A percentile compares a stretch with the other conserved stretches of the same genome.
Conservation (phyloP, 108 stramenopile genomes). For the Cylindrotheca closterium region DNA sequence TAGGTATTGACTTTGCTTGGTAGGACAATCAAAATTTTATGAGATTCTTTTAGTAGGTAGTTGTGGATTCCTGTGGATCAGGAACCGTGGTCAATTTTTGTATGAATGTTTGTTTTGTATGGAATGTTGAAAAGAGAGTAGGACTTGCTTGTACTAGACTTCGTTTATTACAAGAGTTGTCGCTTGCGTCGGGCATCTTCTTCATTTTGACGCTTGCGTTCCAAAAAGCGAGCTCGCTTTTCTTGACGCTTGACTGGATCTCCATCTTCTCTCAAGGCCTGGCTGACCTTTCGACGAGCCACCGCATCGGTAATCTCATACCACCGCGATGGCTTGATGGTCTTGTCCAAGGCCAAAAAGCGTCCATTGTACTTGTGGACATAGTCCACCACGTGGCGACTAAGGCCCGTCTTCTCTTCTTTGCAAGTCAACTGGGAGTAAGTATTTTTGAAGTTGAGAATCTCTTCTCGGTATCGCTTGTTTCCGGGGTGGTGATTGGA, state of each 20-base stretch:
- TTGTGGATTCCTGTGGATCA: too few species aligned
- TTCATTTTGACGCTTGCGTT: too few species aligned
- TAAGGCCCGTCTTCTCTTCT: constrained; percentile 44
- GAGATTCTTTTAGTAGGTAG: too few species aligned
- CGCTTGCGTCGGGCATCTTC: too few species aligned
- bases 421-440: constrained; percentile 38
- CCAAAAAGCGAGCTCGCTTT: constrained; percentile 33
- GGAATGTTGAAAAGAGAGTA: too few species aligned
- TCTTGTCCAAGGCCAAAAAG: constrained; percentile 44
- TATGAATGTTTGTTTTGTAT: too few species aligned
- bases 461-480: constrained; percentile 28
- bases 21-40: too few species aligned
- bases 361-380: constrained; percentile 39
- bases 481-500: constrained; percentile 31
- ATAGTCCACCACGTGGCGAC: constrained; percentile 31
- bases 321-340: constrained; percentile 5
- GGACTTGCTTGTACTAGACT: too few species aligned
- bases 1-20: too few species aligned
- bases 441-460: constrained; percentile 25
- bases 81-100: too few species aligned
- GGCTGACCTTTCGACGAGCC: constrained; percentile 43
- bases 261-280: constrained; percentile 49
- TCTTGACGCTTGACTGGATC: constrained; percentile 46
- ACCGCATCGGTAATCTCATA: constrained; percentile 33
- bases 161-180: too few species aligned